A percentile compares a stretch with the other conserved stretches of the same genome.
These are phyloP conservation scores for Auricularia sp. DNA, from an alignment of 768 basidiomycete genomes.

Conservation along the genomic window DNA sequence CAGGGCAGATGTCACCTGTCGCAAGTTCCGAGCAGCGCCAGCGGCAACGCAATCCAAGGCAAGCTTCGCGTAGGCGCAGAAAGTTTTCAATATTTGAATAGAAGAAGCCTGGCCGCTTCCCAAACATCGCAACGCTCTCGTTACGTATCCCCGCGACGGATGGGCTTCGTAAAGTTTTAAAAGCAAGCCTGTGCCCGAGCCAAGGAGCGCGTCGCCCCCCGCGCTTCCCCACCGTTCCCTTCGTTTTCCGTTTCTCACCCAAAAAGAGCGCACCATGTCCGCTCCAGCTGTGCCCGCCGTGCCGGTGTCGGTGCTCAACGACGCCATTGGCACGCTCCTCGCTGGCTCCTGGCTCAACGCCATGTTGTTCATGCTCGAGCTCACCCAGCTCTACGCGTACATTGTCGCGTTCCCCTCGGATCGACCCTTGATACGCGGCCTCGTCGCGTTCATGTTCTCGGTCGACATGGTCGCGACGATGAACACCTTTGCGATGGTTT, in stretches of 20 bases:
- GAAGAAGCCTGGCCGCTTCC: too few relatives aligned
- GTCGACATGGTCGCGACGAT: background rate
- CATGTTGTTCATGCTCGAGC: background rate
- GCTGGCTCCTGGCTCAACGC: background rate
- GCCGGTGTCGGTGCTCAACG: background rate
- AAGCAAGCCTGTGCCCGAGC: too few relatives aligned
- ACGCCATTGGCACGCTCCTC: background rate
- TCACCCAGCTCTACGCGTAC: background rate
- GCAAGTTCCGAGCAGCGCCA: too few relatives aligned
- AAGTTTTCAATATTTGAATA: too few relatives aligned
- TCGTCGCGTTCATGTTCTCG: background rate
- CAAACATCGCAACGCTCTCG: too few relatives aligned
- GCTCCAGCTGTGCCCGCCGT: background rate
- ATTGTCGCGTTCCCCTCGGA: background rate
- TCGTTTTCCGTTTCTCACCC: background rate
- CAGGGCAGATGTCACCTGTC: too few relatives aligned
- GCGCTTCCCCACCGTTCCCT: too few relatives aligned
- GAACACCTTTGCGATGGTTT: background rate
- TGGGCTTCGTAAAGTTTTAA: too few relatives aligned
- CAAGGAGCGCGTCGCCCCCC: too few relatives aligned
- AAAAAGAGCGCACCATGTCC: background rate
- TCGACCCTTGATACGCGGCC: background rate
- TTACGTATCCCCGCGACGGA: too few relatives aligned
- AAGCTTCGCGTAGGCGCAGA: too few relatives aligned
- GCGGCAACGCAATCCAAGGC: too few relatives aligned